Evolutionary conservation across 768 basidiomycete genomes (phyloP), one percentile per base, ranked within the genome.

Genomic region (Lentinula lateritia): DNA sequence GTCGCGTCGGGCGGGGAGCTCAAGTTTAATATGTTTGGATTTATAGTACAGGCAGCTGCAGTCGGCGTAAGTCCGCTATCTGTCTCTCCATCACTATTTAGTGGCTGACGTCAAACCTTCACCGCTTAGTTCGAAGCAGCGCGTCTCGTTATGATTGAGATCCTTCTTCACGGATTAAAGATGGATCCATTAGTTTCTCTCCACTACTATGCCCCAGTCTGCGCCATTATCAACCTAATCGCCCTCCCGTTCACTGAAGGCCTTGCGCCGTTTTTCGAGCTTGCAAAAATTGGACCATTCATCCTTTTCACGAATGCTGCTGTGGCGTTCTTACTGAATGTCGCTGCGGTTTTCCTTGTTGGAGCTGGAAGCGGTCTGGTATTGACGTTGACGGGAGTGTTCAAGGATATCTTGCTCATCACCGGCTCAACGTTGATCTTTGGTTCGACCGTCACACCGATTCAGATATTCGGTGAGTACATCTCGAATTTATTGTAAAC

Each of bases 351-450:
- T 18, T 98, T 95, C 78, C 80, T 98, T 67, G 93, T 97, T 38
- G 84, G 93, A 46, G 90, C 87, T 0, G 95, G 89, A 15, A 90
- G 89, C 53, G 93, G 95, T 1, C 79, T 98, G 62, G 85, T 97
- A 18, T 78, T 98, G 65, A 98, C 95, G 2, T 82, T 98, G 4
- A 95, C 95, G 2, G 95, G 95, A 15, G 95, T 98, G 28, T 88
- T 95, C 76, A 95, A 95, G 91, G 96, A 98, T 71, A 98, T 98
- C 65, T 83, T 99, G 32, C 86, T 98, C 62, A 94, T 99, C 74
- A 82, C 85, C 7, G 94, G 93, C 50, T 95, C 93, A 1, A 94
- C 98, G 36, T 71, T 94, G 58, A 76, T 96, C 61, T 96, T 96
- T 69, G 87, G 90, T 43, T 82, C 84, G n/a, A 72, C 73, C 12